Evolutionary conservation across 768 basidiomycete genomes (phyloP).

Genomic region (Collybiopsis confluens): DNA sequence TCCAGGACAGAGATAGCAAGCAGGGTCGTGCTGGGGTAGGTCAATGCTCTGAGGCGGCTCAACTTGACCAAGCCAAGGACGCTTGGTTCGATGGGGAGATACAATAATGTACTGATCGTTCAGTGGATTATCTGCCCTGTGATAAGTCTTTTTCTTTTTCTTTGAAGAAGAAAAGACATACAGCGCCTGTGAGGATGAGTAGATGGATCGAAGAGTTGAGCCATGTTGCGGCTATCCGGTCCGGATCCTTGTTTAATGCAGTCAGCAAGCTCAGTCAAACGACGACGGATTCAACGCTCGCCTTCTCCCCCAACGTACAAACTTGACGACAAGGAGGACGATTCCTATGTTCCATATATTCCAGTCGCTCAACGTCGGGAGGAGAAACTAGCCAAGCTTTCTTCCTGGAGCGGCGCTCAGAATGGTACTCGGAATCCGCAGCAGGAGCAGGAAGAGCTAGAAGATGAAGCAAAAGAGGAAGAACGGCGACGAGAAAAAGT

Average conservation of each 20-base stretch:
- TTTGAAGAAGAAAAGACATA: constrained; percentile 26
- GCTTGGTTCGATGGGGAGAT: constrained; percentile 85
- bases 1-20: constrained; percentile 87
- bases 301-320: constrained; percentile 56
- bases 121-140: constrained; percentile 68
- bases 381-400: constrained; percentile 73
- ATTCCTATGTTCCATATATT: constrained; percentile 79
- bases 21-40: constrained; percentile 62
- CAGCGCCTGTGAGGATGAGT: constrained; percentile 70
- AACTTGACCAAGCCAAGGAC: constrained; percentile 88
- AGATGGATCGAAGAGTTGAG: constrained; percentile 49
- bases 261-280: constrained; percentile 38
- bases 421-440: constrained; percentile 22
- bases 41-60: constrained; percentile 54
- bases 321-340: constrained; percentile 60
- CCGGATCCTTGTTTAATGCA: not conserved
- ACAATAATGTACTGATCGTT: constrained; percentile 74
- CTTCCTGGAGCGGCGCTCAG: constrained; percentile 51
- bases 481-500: constrained; percentile 70
- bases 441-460: constrained; percentile 53
- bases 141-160: not conserved
- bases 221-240: constrained; percentile 14
- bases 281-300: constrained; percentile 49
- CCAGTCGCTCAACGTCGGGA: constrained; percentile 83
- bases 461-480: constrained; percentile 78